Conservation (phyloP, 2,329 filamentous ascomycete genomes). For the Pestalotiopsis sp. region DNA sequence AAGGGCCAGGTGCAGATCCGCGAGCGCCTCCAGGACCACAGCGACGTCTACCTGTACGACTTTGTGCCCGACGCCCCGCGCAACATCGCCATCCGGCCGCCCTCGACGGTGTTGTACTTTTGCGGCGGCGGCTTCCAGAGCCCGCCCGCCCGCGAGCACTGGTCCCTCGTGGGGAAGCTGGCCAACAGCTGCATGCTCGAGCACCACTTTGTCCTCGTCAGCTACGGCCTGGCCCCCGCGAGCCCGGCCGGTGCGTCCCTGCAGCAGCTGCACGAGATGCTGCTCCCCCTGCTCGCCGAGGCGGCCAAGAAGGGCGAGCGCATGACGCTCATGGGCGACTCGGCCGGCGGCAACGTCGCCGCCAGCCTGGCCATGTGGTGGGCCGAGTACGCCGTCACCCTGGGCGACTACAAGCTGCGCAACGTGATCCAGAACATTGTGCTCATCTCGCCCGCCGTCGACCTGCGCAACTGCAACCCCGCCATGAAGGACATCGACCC, state of each 20-base stretch:
- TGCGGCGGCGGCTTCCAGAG: constrained; percentile 56
- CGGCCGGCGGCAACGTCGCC: constrained; percentile 54
- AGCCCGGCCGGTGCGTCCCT: constrained; percentile 49
- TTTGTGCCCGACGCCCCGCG: constrained; percentile 10
- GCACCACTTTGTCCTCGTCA: constrained; percentile 46
- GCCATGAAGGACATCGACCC: constrained; percentile 39
- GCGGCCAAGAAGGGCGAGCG: constrained; percentile 37
- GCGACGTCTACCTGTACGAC: constrained; percentile 19
- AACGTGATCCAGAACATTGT: constrained; percentile 13
- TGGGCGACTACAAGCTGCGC: constrained; percentile 28
- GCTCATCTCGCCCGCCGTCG: constrained; percentile 24
- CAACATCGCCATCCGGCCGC: constrained; percentile 18
- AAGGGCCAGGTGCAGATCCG: constrained; percentile 13
- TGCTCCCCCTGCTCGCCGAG: constrained; percentile 39
- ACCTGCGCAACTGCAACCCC: constrained; percentile 45
- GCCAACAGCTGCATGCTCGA: constrained; percentile 36
- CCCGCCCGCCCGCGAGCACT: constrained; percentile 50
- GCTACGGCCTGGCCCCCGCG: constrained; percentile 53
- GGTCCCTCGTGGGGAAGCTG: constrained; percentile 48
- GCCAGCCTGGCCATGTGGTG: constrained; percentile 32
- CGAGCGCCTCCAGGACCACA: constrained; percentile 14
- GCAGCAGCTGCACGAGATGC: constrained; percentile 45
- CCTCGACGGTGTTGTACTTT: constrained; percentile 48
- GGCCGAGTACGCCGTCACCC: constrained; percentile 27
- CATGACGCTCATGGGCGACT: constrained; percentile 54